Percentiles rank a stretch among this genome's conserved stretches.
These are phyloP conservation scores for Yamadazyma laniorum DNA, from an alignment of 805 yeast genomes.

Conservation along the genomic window DNA sequence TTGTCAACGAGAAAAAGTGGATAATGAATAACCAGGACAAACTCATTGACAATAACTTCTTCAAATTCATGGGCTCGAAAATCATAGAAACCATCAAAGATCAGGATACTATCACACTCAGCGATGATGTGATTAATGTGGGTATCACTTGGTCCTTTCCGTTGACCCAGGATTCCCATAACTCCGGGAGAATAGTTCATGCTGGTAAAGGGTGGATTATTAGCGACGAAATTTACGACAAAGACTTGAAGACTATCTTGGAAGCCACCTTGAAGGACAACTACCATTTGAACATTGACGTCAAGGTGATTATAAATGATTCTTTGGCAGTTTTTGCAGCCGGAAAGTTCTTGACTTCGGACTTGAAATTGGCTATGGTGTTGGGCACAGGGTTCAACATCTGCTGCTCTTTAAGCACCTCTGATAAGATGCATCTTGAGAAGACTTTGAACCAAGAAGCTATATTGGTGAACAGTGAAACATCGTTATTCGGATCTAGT, in stretches of 20 bases:
- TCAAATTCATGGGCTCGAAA: conserved; percentile 39
- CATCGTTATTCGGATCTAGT: conserved; percentile 52
- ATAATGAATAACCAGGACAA: conserved; percentile 37
- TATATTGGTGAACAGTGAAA: conserved; percentile 48
- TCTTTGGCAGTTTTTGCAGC: conserved; percentile 65
- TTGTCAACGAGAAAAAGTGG: conserved; percentile 38
- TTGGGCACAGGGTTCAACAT: conserved; percentile 69
- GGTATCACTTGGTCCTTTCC: conserved; percentile 46
- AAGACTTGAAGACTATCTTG: conserved; percentile 43
- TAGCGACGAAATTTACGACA: conserved; percentile 38
- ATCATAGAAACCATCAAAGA: conserved; percentile 18
- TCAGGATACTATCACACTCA: conserved; percentile 8
- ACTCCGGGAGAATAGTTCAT: conserved; percentile 45
- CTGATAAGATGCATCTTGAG: conserved; percentile 17
- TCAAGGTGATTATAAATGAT: conserved; percentile 56
- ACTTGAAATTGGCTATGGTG: conserved; percentile 51
- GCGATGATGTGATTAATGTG: conserved; percentile 12
- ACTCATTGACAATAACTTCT: conserved; percentile 40
- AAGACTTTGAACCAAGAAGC: conserved; percentile 15
- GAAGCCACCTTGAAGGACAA: conserved; percentile 27
- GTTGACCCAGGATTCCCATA: conserved; percentile 37
- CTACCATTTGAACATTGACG: conserved; percentile 28
- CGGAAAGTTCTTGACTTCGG: conserved; percentile 39
- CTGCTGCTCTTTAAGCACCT: conserved; percentile 36
- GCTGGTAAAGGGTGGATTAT: conserved; percentile 64